phyloP scores from a whole-genome alignment of 2,329 filamentous ascomycete species.

The Xylogone sp. region DNA sequence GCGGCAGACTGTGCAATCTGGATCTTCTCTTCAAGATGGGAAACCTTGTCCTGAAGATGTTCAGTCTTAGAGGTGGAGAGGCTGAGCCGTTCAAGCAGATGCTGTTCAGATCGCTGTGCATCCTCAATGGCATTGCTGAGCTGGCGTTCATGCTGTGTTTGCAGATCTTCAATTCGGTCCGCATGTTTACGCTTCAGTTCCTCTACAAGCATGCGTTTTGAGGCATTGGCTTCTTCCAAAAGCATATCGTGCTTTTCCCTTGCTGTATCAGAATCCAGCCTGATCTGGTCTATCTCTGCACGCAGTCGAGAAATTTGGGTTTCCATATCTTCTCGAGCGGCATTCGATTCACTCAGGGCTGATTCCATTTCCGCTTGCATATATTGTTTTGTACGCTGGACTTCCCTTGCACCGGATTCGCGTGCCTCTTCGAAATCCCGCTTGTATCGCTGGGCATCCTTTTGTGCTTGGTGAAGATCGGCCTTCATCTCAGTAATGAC shows the following conservation, averaged over 20 bases:
- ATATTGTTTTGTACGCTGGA: slow-evolving; percentile 73
- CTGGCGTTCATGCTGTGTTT: slow-evolving; percentile 70
- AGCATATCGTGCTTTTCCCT: slow-evolving; percentile 81
- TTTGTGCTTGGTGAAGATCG: slow-evolving; percentile 59
- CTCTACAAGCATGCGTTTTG: slow-evolving; percentile 54
- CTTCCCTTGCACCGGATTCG: slow-evolving; percentile 74
- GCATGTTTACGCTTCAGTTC: slow-evolving; percentile 55
- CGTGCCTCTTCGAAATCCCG: slow-evolving; percentile 81
- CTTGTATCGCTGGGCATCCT: slow-evolving; percentile 51
- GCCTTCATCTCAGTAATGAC: slow-evolving; percentile 53
- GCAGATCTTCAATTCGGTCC: slow-evolving; percentile 69
- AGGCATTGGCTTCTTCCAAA: slow-evolving; percentile 73
- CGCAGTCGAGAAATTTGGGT: slow-evolving; percentile 71
- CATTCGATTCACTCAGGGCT: slow-evolving; percentile 81
- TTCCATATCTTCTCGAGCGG: slow-evolving; percentile 77
- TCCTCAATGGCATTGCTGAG: slow-evolving; percentile 75
- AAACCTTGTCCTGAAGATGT: slow-evolving; percentile 80
- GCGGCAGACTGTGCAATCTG: slow-evolving; percentile 87
- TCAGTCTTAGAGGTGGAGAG: slow-evolving; percentile 81
- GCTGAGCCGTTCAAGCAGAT: slow-evolving; percentile 75
- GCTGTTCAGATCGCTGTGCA: slow-evolving; percentile 72
- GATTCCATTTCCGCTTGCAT: slow-evolving; percentile 79
- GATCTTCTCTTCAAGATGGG: slow-evolving; percentile 84
- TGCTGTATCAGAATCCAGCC: slow-evolving; percentile 74
- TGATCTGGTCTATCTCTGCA: slow-evolving; percentile 71